phyloP scores from a whole-genome alignment of 805 yeast species.

The Spathaspora arborariae region DNA sequence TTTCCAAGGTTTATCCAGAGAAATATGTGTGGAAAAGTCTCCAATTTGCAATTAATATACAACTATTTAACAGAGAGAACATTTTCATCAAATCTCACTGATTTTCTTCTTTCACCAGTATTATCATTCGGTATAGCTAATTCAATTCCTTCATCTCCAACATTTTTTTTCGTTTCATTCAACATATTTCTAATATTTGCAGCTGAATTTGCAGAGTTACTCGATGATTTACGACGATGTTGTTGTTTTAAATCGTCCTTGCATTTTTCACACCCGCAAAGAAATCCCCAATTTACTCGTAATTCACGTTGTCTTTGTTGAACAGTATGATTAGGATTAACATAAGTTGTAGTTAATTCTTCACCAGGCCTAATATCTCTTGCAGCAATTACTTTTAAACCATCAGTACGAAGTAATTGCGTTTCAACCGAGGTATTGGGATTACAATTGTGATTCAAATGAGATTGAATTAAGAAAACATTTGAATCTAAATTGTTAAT shows the following conservation, averaged over 20 bases:
- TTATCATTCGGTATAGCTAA: slow-evolving; percentile 39
- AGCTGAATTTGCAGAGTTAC: slow-evolving; percentile 14
- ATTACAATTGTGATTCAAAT: slow-evolving; percentile 72
- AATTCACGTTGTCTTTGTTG: slow-evolving; percentile 62
- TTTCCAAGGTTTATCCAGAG: neutral
- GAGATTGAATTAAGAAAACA: slow-evolving; percentile 59
- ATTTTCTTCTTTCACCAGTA: slow-evolving; percentile 50
- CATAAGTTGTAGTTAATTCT: slow-evolving; percentile 67
- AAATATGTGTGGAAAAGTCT: neutral
- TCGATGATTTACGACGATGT: slow-evolving; percentile 45
- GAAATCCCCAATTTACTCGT: slow-evolving; percentile 76
- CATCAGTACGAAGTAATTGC: slow-evolving; percentile 41
- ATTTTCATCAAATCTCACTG: slow-evolving; percentile 62
- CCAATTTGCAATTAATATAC: neutral
- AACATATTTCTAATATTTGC: slow-evolving; percentile 48
- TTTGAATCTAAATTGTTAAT: slow-evolving; percentile 69
- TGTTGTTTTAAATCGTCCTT: slow-evolving; percentile 46
- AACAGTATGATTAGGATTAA: slow-evolving; percentile 60
- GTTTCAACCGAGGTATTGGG: slow-evolving; percentile 60
- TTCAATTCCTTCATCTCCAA: slow-evolving; percentile 39
- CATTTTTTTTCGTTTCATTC: slow-evolving; percentile 35
- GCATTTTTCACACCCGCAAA: slow-evolving; percentile 67
- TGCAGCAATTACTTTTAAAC: slow-evolving; percentile 58
- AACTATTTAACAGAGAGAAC: slow-evolving; percentile 27
- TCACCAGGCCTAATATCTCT: slow-evolving; percentile 58